phyloP scores from a whole-genome alignment of 106 monocot species.

The Platanthera zijinensis region DNA sequence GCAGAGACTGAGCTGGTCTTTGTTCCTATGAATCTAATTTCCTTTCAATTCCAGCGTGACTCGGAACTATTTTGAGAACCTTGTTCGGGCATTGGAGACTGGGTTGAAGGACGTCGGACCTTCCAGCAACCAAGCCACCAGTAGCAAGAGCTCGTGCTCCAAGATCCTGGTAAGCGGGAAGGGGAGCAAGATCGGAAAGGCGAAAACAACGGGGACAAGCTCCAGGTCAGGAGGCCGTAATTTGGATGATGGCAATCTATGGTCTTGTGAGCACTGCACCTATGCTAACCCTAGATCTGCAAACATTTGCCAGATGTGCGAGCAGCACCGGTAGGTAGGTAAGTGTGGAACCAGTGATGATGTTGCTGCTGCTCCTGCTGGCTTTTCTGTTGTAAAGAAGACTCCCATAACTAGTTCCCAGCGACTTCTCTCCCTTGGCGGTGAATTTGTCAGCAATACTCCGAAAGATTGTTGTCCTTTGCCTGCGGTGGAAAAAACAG shows the following conservation, averaged over 20 bases:
- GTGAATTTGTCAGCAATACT: neutral
- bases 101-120: constrained; percentile 80
- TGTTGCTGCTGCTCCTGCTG: neutral
- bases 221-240: constrained; percentile 19
- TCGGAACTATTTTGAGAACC: constrained; percentile 94
- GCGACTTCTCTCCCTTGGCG: neutral
- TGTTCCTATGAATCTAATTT: neutral
- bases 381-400: constrained; percentile 3
- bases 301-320: constrained; percentile 46
- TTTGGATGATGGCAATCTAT: constrained; percentile 37
- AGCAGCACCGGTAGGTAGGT: constrained; percentile 23
- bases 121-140: constrained; percentile 40
- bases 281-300: constrained; percentile 37
- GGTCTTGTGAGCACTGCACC: constrained; percentile 72
- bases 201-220: constrained; percentile 21
- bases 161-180: constrained; percentile 35
- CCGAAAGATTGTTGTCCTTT: neutral
- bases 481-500: neutral
- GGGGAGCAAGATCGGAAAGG: constrained; percentile 43
- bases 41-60: constrained; percentile 58
- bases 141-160: constrained; percentile 44
- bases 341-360: too few species aligned
- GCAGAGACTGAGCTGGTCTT: too few species aligned
- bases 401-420: constrained; percentile 2
- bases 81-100: constrained; percentile 80